phyloP scores from a whole-genome alignment of 345 rosid genomes.

The Camelina hispida region DNA sequence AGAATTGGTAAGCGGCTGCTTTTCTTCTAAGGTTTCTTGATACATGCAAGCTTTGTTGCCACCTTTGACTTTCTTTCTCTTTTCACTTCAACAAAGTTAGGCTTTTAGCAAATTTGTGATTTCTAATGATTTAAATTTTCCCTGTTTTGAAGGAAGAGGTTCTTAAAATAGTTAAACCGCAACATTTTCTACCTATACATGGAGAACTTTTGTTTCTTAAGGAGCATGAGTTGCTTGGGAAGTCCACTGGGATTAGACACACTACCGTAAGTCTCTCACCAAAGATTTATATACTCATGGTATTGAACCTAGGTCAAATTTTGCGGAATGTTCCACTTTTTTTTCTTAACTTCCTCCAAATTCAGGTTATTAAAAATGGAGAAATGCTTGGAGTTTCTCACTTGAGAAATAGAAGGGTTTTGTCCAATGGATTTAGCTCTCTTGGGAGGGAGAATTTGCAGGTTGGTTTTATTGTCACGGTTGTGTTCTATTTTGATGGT shows the following conservation, averaged over 20 bases:
- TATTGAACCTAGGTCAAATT: background rate
- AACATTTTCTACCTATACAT: conserved; percentile 95
- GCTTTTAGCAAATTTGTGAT: no score
- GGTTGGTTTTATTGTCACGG: conserved; percentile 51
- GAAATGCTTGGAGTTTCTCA: conserved; percentile 99
- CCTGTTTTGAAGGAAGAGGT: conserved; percentile 82
- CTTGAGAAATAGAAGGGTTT: conserved; percentile 90
- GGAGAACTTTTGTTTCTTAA: conserved; percentile 97
- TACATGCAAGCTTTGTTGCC: conserved; percentile 16
- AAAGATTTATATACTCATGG: conserved; percentile 1
- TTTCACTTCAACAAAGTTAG: background rate
- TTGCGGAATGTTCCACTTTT: conserved; percentile 4
- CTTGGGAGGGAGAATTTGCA: conserved; percentile 96
- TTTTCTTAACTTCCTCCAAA: conserved; percentile 24
- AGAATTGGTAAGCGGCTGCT: conserved; percentile 65
- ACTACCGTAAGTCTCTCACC: conserved; percentile 70
- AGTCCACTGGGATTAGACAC: conserved; percentile 90
- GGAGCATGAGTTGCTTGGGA: conserved; percentile 97
- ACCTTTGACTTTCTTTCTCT: background rate
- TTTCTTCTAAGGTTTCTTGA: conserved; percentile 8
- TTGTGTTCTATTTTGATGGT: conserved; percentile 8
- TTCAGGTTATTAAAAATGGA: conserved; percentile 95
- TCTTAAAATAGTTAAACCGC: conserved; percentile 94
- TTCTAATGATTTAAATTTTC: conserved; percentile 4
- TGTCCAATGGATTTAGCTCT: conserved; percentile 88